Base-by-base conservation (phyloP, 208 protist genomes). In the Crithidia fasciculata region DNA sequence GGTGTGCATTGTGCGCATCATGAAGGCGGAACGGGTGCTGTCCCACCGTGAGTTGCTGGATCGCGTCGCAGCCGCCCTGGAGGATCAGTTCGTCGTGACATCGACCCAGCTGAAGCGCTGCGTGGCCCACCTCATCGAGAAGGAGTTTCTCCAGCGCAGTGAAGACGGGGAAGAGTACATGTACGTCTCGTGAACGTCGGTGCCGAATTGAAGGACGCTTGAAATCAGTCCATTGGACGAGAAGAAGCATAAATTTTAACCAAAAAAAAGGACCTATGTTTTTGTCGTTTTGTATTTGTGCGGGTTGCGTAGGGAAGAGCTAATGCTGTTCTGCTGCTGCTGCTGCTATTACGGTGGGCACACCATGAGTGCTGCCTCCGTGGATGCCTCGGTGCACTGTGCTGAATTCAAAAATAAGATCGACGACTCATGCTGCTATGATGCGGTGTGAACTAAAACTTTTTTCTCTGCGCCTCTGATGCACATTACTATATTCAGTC, bases 101-200 rank as follows among this genome's bases (percentile, higher is more conserved):
- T 50, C 47, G 0, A 40, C 78, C 0, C 76, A 90, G 52, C 83
- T 93, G 12, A 94, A 95, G 66, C 39, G 67, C 37, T 82, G 83
- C 47, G 15, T 92, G 4, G 47, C 71, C 2, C 44, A 78, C 36
- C 72, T 94, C 13, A 84, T 93, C 13, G 91, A 89, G n/a, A 74
- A 76, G 41, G 87, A 92, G 43, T 91, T 91, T 49, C 53, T 95
- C 43, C 63, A 71, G 8, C 80, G 86, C n/a, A 76, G 75, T 45
- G 75, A 78, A 18, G 74, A 66, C 8, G 61, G 39, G 16, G 79
- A 85, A 18, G 77, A 85, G 43, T 94, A 92, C 66, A 69, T 82
- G 4, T 92, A 89, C 41, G 2, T 89, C 6, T 52, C 73, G 8
- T 93, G 63, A 71, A 8, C 9, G 7, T 8, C 9, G 50, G 62